Conservation (phyloP, 208 protist species). For the Leptomonas pyrrhocoris region DNA sequence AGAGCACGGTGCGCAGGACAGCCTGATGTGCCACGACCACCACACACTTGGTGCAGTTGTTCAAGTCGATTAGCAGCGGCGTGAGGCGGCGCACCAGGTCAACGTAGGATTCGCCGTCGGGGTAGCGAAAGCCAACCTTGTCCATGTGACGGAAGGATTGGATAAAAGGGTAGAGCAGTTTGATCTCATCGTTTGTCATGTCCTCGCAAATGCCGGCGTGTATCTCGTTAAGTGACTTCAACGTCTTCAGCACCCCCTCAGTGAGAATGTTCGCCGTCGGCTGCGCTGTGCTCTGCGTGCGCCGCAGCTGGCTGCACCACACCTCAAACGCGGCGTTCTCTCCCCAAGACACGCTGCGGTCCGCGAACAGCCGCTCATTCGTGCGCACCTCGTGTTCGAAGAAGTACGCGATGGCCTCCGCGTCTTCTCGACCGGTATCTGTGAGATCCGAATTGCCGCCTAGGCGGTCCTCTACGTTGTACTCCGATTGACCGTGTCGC, state of each 20-base stretch:
- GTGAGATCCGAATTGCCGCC: slow-evolving; percentile 83
- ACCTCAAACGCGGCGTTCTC: slow-evolving; percentile 65
- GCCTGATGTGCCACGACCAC: slow-evolving; percentile 85
- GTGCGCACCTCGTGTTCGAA: slow-evolving; percentile 56
- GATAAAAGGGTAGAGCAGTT: slow-evolving; percentile 67
- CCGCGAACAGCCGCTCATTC: slow-evolving; percentile 49
- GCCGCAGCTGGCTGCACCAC: slow-evolving; percentile 78
- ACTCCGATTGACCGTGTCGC: slow-evolving; percentile 83
- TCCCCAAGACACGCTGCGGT: slow-evolving; percentile 45
- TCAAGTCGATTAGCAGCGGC: slow-evolving; percentile 67
- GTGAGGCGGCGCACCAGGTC: slow-evolving; percentile 77
- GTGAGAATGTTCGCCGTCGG: slow-evolving; percentile 56
- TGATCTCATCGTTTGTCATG: slow-evolving; percentile 85
- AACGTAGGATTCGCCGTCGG: slow-evolving; percentile 82
- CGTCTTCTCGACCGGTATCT: slow-evolving; percentile 51
- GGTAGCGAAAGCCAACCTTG: slow-evolving; percentile 88
- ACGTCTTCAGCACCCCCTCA: slow-evolving; percentile 36
- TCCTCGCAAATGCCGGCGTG: slow-evolving; percentile 88
- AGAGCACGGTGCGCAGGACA: slow-evolving; percentile 78
- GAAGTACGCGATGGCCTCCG: slow-evolving; percentile 58
- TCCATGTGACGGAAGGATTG: slow-evolving; percentile 66
- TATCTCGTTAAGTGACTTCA: slow-evolving; percentile 86
- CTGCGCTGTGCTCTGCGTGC: slow-evolving; percentile 69
- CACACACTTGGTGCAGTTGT: slow-evolving; percentile 53
- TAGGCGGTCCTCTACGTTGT: slow-evolving; percentile 84